Evolutionary conservation across 2,329 filamentous ascomycete genomes (phyloP), one percentile per base, ranked within the genome.

Genomic region (Trichoderma hamatum): DNA sequence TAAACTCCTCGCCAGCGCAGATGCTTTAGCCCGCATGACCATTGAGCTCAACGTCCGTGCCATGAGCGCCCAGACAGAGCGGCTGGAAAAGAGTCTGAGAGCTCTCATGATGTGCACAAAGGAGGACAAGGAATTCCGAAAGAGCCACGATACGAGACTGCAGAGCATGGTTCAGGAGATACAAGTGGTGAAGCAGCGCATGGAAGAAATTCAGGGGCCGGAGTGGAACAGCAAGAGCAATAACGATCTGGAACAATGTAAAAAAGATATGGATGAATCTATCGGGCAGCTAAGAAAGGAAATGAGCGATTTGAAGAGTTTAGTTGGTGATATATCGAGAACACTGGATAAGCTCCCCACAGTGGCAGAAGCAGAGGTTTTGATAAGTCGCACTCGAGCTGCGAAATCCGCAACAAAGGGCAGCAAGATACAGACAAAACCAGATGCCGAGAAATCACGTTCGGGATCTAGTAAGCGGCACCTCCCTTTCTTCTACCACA

Each of bases 1-100:
- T 46, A 60, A 21, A 34, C 67, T 78, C 9, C 52, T 75, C 32
- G 69, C 70, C 11, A 74, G 76, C 32, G 78, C 79, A 49, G 75
- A 79, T 3, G 75, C 77, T 36, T 74, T 81, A n/a, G 76, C 79
- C 5, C 73, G 71, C 52, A 80, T 81, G 77, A 80, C 77, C 6
- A 72, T 77, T n/a, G 79, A 81, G 71, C 76, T 81, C 64, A 77
- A 75, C 69, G 70, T 81, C 43, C 78, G 76, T 46, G 69, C 73
- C 36, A 70, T 81, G 28, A 63, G 69, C 32, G 66, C 68, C 26
- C 75, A 77, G 59, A 75, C 76, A 1, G 73, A 76, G 52, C 72
- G 74, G 3, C 75, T 80, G 2, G 75, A 80, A 64, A 70, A 70
- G 2, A 75, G 79, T 11, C 67, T 81, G 32, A 69, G 67, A 7